Evolutionary conservation across 306 rosid species (phyloP).

Genomic region (Vicia villosa): DNA sequence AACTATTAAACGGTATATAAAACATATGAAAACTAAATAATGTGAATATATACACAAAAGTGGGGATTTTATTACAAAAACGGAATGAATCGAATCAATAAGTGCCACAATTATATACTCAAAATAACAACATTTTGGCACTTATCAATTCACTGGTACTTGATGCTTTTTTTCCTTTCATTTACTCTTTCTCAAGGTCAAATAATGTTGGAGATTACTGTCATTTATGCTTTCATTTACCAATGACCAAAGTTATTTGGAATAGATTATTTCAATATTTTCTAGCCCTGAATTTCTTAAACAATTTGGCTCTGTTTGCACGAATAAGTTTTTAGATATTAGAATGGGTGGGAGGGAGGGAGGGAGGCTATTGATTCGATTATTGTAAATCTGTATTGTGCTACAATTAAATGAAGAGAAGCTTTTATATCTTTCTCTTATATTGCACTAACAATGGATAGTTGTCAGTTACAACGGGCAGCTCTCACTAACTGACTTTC

Average conservation of each 20-base stretch:
- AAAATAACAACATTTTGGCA: no score
- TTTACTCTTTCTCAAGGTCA: constrained; percentile 8
- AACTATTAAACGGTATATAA: no score
- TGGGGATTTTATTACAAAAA: no score
- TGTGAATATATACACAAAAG: no score
- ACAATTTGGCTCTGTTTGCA: constrained; percentile 13
- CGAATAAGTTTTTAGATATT: background rate
- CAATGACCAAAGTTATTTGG: constrained; percentile 6
- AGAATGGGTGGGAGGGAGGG: no score
- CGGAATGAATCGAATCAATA: no score
- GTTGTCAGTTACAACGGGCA: no score
- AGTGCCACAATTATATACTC: no score
- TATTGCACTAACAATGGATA: background rate
- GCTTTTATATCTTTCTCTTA: background rate
- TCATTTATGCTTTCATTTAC: constrained; percentile 16
- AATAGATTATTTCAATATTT: constrained; percentile 8
- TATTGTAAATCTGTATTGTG: background rate
- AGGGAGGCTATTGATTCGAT: no score
- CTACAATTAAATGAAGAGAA: background rate
- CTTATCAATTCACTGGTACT: constrained; percentile 76
- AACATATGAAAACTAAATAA: no score
- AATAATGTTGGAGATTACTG: constrained; percentile 6
- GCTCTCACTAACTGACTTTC: background rate
- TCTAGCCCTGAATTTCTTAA: background rate
- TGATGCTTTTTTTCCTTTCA: constrained; percentile 30